Evolutionary conservation across 2,329 filamentous ascomycete species (phyloP).

Genomic region (Trichoderma hamatum): DNA sequence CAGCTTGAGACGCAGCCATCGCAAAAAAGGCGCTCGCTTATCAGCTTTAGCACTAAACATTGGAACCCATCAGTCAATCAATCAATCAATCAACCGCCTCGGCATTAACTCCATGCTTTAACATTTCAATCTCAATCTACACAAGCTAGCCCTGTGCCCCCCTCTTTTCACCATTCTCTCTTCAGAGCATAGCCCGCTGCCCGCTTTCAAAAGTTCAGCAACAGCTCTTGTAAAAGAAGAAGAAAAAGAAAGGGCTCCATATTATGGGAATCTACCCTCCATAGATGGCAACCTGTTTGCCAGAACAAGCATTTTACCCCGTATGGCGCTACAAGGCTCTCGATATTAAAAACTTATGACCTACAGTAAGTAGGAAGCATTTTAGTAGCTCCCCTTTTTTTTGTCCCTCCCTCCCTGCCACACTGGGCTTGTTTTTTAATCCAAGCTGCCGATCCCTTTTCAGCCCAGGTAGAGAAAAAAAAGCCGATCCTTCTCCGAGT

Average conservation of each 20-base stretch:
- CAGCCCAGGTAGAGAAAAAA: background rate
- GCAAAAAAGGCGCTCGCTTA: background rate
- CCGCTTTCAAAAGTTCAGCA: background rate
- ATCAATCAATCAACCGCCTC: background rate
- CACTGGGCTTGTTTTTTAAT: background rate
- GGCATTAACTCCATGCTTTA: background rate
- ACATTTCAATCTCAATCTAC: background rate
- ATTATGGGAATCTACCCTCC: too few relatives aligned
- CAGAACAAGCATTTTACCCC: background rate
- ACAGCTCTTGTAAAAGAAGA: too few relatives aligned
- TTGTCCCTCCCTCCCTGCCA: background rate
- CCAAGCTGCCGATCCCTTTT: background rate
- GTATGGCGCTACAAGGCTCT: background rate
- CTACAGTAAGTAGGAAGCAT: background rate
- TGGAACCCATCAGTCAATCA: background rate
- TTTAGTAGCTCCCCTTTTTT: background rate
- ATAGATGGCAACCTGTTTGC: background rate
- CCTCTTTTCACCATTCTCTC: background rate
- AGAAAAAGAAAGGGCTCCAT: background rate
- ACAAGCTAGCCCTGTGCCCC: background rate
- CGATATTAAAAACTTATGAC: background rate
- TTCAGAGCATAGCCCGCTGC: background rate
- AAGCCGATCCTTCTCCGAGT: constrained; percentile 12
- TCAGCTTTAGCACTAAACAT: background rate
- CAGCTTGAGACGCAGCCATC: background rate